A percentile compares a stretch with the other conserved stretches of the same genome.
These are phyloP conservation scores for Trichoderma pleuroti DNA, from an alignment of 2,329 filamentous ascomycete species.

Conservation along the genomic window DNA sequence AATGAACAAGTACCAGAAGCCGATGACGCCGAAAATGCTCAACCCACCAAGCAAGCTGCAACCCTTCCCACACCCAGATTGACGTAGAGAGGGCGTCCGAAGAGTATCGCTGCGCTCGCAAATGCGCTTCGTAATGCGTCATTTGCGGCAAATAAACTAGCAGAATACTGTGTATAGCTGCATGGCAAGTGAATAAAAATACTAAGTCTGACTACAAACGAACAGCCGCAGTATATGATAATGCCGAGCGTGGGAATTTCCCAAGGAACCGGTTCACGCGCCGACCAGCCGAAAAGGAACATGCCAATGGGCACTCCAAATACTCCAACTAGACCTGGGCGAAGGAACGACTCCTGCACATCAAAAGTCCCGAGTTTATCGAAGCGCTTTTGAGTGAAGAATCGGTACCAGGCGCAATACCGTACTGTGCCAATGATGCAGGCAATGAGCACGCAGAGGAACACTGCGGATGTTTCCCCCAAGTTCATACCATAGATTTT, in stretches of 20 bases:
- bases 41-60: not conserved
- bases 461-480: not conserved
- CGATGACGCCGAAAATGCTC: not conserved
- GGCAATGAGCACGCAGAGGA: not conserved
- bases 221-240: not conserved
- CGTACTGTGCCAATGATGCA: not conserved
- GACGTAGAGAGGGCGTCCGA: not conserved
- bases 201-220: slow-evolving; percentile 32
- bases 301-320: not conserved
- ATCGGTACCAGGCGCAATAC: not conserved
- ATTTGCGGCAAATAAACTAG: not conserved
- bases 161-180: slow-evolving; percentile 21
- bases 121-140: slow-evolving; percentile 2
- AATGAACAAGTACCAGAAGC: not conserved
- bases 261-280: not conserved
- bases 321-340: not conserved
- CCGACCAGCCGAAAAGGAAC: not conserved
- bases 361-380: not conserved
- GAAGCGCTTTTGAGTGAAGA: not conserved
- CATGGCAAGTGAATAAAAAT: slow-evolving; percentile 44
- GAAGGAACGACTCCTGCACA: not conserved
- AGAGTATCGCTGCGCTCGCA: not conserved
- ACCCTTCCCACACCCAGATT: not conserved
- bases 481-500: not conserved
- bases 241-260: not conserved